Conservation (phyloP, 768 basidiomycete species). For the Suillus sp. region DNA sequence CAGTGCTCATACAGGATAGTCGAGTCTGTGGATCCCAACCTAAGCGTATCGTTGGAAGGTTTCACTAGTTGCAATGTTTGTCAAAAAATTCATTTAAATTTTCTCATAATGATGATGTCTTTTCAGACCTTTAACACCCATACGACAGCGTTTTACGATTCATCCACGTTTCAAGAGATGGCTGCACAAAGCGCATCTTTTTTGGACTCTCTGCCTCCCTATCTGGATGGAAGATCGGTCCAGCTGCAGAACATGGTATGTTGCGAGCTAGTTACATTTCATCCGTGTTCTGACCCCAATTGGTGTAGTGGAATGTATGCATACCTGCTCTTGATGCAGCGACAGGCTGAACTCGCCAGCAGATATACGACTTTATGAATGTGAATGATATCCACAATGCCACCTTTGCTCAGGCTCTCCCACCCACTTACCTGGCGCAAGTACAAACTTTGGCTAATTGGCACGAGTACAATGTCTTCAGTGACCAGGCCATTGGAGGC, state of each 20-base stretch:
- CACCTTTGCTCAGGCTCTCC: constrained; percentile 49
- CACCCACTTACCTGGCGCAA: constrained; percentile 51
- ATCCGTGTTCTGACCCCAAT: constrained; percentile 14
- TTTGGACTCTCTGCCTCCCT: constrained; percentile 49
- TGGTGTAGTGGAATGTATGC: constrained; percentile 48
- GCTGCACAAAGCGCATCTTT: constrained; percentile 48
- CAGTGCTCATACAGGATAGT: constrained; percentile 39
- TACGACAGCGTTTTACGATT: constrained; percentile 57
- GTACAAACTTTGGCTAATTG: constrained; percentile 67
- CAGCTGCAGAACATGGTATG: constrained; percentile 60
- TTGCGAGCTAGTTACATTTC: not conserved
- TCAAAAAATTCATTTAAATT: not conserved
- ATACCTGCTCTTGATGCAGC: not conserved
- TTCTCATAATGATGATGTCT: constrained; percentile 2
- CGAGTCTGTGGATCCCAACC: constrained; percentile 61
- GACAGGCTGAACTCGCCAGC: constrained; percentile 1
- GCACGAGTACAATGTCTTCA: constrained; percentile 74
- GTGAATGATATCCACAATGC: constrained; percentile 69
- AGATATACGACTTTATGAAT: constrained; percentile 77
- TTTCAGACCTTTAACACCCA: constrained; percentile 50
- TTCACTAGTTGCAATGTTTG: constrained; percentile 60
- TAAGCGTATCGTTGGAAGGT: constrained; percentile 68
- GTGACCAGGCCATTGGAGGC: constrained; percentile 48
- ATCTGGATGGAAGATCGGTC: constrained; percentile 55
- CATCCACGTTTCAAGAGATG: constrained; percentile 50